Evolutionary conservation across 192 early-diverging fungal species (phyloP).

Genomic region (Chytriomyces hyalinus): DNA sequence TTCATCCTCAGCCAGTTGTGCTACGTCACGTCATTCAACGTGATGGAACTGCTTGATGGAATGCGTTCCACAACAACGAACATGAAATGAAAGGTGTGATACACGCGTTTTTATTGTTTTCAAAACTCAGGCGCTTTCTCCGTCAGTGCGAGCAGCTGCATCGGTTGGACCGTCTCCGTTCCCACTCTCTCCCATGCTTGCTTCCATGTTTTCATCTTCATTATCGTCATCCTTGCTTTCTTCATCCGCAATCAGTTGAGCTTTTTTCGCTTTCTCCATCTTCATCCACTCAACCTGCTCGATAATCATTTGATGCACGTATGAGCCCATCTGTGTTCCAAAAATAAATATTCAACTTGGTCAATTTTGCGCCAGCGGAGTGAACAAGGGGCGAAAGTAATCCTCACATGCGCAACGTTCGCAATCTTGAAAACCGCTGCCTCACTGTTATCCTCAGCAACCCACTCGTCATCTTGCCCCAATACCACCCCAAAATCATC

Average conservation of each 20-base stretch:
- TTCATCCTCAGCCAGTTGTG: too few species aligned
- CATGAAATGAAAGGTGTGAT: too few species aligned
- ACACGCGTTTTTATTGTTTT: too few species aligned
- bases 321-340: slow-evolving; percentile 46
- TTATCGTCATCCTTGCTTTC: not conserved
- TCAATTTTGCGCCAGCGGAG: slow-evolving; percentile 48
- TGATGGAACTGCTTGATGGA: too few species aligned
- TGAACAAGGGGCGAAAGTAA: slow-evolving; percentile 53
- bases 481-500: slow-evolving; percentile 18
- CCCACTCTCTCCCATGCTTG: not conserved
- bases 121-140: too few species aligned
- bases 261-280: slow-evolving; percentile 11
- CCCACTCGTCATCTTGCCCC: slow-evolving; percentile 36
- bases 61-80: too few species aligned
- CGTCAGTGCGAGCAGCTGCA: too few species aligned
- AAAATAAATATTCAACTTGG: slow-evolving; percentile 56
- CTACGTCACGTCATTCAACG: too few species aligned
- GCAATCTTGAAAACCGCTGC: slow-evolving; percentile 44
- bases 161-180: not conserved
- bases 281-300: slow-evolving; percentile 66
- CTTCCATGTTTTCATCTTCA: not conserved
- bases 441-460: slow-evolving; percentile 7
- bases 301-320: slow-evolving; percentile 69
- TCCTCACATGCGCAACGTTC: slow-evolving; percentile 43
- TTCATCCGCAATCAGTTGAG: not conserved